A percentile compares a stretch with the other conserved stretches of the same genome.
Conservation (phyloP, 352 stramenopile species). For the Pythium plurisporium region DNA sequence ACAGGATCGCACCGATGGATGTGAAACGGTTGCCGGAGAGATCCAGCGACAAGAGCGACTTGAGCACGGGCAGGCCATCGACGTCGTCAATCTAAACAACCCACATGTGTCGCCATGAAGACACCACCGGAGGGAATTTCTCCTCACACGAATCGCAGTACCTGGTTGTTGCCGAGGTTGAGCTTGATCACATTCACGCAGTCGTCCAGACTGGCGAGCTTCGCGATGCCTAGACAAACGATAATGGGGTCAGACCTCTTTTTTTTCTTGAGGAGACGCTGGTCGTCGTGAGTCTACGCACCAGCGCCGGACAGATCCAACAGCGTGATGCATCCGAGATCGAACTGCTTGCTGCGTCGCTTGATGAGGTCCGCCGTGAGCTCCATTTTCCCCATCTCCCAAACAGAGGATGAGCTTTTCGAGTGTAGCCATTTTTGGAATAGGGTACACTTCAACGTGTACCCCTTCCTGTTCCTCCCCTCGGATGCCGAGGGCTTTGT, state of each 20-base stretch:
- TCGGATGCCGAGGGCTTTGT: no score
- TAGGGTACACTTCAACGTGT: background rate
- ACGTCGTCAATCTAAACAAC: slow-evolving; percentile 36
- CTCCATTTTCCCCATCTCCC: slow-evolving; percentile 34
- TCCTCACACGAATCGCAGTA: background rate
- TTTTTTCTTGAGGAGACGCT: no score
- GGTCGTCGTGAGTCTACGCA: background rate
- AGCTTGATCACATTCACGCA: slow-evolving; percentile 57
- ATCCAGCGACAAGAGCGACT: slow-evolving; percentile 39
- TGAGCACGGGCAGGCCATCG: slow-evolving; percentile 40
- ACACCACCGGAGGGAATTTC: background rate
- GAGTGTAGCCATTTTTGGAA: slow-evolving; percentile 1
- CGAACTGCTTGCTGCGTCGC: slow-evolving; percentile 69
- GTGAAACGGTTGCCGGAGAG: slow-evolving; percentile 44
- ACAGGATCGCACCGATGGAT: slow-evolving; percentile 32
- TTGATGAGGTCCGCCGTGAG: slow-evolving; percentile 64
- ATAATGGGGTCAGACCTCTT: background rate
- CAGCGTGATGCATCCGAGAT: slow-evolving; percentile 57
- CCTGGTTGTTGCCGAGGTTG: slow-evolving; percentile 50
- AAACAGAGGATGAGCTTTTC: background rate
- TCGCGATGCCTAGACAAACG: slow-evolving; percentile 18
- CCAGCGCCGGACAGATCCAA: slow-evolving; percentile 52
- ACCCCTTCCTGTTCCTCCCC: no score
- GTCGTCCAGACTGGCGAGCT: slow-evolving; percentile 33
- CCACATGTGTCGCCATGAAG: background rate